These are phyloP conservation scores for Candida gorgasii DNA, from an alignment of 805 yeast species.

Conservation along the genomic window DNA sequence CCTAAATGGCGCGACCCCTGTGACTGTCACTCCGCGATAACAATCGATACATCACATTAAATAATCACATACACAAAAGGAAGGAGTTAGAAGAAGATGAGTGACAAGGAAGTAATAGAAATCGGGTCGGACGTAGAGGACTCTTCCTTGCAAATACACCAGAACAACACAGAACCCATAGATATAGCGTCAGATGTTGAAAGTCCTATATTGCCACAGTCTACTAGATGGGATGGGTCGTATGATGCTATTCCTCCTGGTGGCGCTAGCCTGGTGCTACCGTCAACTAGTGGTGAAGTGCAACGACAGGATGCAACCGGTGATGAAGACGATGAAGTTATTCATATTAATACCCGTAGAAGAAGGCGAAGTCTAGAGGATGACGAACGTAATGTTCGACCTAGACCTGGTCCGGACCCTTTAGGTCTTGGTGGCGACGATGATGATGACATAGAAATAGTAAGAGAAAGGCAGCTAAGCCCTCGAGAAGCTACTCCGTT, in stretches of 20 bases:
- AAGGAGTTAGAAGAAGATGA: constrained; percentile 1
- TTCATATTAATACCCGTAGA: constrained; percentile 6
- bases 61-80: no score
- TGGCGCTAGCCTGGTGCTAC: no score
- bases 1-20: no score
- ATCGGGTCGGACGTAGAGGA: constrained; percentile 18
- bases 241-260: no score
- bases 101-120: constrained; percentile 15
- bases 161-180: constrained; percentile 3
- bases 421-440: no score
- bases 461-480: constrained; percentile 2
- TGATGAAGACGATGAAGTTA: constrained; percentile 19
- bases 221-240: neutral
- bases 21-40: no score
- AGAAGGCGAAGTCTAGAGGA: constrained; percentile 4
- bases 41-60: no score
- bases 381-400: constrained; percentile 1
- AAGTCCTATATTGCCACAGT: neutral
- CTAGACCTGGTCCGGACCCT: no score
- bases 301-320: neutral
- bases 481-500: neutral
- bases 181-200: neutral
- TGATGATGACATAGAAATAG: constrained; percentile 8
- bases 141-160: no score
- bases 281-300: neutral